Percentiles rank a stretch among this genome's conserved stretches.
Evolutionary conservation across 2,329 filamentous ascomycete genomes (phyloP).

Genomic region (Cladosporium sphaerospermum): DNA sequence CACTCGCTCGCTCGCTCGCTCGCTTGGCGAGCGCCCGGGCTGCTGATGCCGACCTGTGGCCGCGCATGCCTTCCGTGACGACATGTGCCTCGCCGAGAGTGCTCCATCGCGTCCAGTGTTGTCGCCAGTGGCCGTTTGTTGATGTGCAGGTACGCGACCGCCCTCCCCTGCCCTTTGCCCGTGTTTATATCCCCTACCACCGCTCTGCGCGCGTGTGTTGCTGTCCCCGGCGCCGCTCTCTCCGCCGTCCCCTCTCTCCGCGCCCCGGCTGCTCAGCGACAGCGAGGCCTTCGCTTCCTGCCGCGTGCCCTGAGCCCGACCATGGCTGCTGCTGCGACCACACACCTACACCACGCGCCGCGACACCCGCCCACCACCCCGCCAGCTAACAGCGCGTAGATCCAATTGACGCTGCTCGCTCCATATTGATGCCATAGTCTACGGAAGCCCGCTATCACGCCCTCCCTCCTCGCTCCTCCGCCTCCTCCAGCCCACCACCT

Average conservation of each 20-base stretch:
- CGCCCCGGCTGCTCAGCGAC: background rate
- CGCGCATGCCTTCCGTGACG: no score
- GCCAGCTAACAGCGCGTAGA: constrained; percentile 4
- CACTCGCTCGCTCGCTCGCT: no score
- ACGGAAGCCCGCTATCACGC: background rate
- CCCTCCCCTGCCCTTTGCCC: no score
- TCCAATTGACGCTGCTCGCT: background rate
- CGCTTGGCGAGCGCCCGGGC: no score
- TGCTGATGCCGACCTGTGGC: no score
- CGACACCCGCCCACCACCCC: background rate
- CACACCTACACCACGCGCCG: background rate
- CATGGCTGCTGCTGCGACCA: background rate
- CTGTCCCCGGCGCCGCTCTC: constrained; percentile 1
- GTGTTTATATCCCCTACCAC: background rate
- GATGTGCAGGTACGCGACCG: no score
- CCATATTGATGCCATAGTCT: constrained; percentile 10
- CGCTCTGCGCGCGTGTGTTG: background rate
- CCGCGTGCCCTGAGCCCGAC: background rate
- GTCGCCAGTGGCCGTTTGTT: no score
- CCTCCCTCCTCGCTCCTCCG: background rate
- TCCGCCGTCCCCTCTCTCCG: constrained; percentile 3
- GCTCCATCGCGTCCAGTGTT: no score
- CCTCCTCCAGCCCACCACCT: background rate
- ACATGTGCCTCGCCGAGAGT: no score
- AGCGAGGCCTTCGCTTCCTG: no score